These are phyloP conservation scores for Leptodontidium sp. DNA, from an alignment of 2,329 filamentous ascomycete genomes.

Conservation along the genomic window DNA sequence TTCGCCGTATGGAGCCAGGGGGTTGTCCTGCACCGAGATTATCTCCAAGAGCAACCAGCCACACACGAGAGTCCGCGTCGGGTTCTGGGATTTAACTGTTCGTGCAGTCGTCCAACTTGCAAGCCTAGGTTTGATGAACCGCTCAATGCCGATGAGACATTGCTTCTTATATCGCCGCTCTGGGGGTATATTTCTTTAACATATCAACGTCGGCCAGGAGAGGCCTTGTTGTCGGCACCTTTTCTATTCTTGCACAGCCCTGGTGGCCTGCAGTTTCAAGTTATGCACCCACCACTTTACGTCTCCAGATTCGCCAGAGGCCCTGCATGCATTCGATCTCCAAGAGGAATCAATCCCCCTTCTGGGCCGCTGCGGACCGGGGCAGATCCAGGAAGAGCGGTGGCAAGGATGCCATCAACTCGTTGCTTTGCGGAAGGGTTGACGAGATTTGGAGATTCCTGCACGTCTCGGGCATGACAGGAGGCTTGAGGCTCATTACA, in stretches of 20 bases:
- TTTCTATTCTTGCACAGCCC: constrained; percentile 22
- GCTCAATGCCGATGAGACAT: constrained; percentile 27
- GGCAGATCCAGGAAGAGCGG: constrained; percentile 16
- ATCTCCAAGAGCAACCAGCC: constrained; percentile 21
- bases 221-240: constrained; percentile 7
- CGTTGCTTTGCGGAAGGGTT: background rate
- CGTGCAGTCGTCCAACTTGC: constrained; percentile 1
- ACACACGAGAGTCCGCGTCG: constrained; percentile 14
- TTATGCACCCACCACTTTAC: constrained; percentile 30
- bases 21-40: constrained; percentile 22
- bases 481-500: constrained; percentile 7
- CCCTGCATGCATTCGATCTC: constrained; percentile 21
- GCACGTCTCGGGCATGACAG: background rate
- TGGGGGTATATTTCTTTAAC: constrained; percentile 10
- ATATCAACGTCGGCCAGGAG: constrained; percentile 1
- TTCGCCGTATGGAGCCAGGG: constrained; percentile 1
- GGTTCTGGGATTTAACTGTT: constrained; percentile 7
- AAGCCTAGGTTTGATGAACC: constrained; percentile 31
- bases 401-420: constrained; percentile 24
- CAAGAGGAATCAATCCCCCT: constrained; percentile 13
- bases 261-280: constrained; percentile 26
- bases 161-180: constrained; percentile 20
- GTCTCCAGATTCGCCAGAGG: constrained; percentile 17
- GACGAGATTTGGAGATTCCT: constrained; percentile 22
- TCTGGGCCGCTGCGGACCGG: constrained; percentile 12